Base-by-base conservation (phyloP, 441 rosid genomes). In the Gossypium trilobum region DNA sequence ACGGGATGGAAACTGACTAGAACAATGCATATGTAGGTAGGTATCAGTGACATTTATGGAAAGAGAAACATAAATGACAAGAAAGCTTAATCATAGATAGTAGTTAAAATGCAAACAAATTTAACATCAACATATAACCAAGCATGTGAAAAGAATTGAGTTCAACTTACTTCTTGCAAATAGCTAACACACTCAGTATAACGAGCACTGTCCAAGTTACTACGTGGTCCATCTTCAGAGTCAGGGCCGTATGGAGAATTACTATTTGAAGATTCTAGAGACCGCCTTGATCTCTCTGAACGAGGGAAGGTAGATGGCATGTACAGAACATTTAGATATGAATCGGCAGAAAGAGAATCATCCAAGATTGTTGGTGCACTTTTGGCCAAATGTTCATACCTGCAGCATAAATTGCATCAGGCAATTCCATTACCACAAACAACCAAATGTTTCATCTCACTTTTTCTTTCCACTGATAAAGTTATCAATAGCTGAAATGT, bases 231-330 rank as follows among this genome's bases (percentile, higher is more conserved):
- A 78, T 86, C 98, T 65, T 91, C 97, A 74, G 75, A 87, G 73
- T 80, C 87, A 68, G 86, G 78, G 74, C 85, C 85, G 22, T 77
- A 71, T 17, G 81, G 70, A 60, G 93, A 84, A 74, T 80, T 85
- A 75, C 80, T 84, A 56, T 81, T 85, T 73, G 87, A 71, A 55
- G 88, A 86, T 80, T 85, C 94, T 73, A 81, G 85, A 71, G 78
- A 90, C 57, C 84, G 84, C 78, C 98, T 87, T 64, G 95, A 91
- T 83, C 91, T 85, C 84, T 95, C 99, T 59, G 98, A 88, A 52
- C 98, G 97, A 62, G 99, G 99, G 76, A 91, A 92, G 59, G 98
- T 95, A 56, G 99, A 87, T 68, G 99, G 99, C 94, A 95, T 95
- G 85, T 95, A 85, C 52, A 95, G 82, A 56, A 95, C 95, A 85